Conservation (phyloP, 257 asterid genomes). For the Anisodus tanguticus region DNA sequence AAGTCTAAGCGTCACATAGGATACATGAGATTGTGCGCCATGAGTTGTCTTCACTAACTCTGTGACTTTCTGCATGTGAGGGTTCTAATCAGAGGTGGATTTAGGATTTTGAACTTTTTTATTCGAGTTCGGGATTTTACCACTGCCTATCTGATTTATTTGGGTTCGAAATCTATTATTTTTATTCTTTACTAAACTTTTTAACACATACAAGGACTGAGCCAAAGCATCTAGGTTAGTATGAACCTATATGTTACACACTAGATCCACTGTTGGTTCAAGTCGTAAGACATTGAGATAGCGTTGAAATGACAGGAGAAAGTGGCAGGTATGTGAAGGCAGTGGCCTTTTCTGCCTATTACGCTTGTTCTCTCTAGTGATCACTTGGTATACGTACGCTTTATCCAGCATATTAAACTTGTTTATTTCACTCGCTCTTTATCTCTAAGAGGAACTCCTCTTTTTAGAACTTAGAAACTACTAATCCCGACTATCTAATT, state of each 20-base stretch:
- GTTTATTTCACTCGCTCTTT: neutral
- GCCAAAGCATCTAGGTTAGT: neutral
- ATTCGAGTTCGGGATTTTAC: neutral
- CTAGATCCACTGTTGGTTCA: neutral
- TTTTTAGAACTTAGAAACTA: neutral
- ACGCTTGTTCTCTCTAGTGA: neutral
- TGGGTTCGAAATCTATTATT: neutral
- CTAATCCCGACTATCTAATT: neutral
- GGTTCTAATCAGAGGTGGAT: neutral
- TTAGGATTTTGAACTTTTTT: neutral
- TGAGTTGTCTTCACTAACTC: conserved; percentile 17
- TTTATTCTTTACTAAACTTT: no score
- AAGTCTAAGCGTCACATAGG: neutral
- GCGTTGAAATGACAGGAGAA: neutral
- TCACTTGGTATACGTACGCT: neutral
- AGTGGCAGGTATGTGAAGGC: neutral
- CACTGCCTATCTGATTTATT: neutral
- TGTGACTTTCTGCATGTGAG: neutral
- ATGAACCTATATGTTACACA: neutral
- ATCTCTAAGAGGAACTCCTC: neutral
- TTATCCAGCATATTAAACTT: neutral
- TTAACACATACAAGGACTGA: neutral
- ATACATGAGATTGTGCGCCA: neutral
- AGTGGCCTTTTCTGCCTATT: neutral
- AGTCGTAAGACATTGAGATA: neutral